These are phyloP conservation scores for Xylaria sp. DNA, from an alignment of 495 filamentous ascomycete species.

Conservation along the genomic window DNA sequence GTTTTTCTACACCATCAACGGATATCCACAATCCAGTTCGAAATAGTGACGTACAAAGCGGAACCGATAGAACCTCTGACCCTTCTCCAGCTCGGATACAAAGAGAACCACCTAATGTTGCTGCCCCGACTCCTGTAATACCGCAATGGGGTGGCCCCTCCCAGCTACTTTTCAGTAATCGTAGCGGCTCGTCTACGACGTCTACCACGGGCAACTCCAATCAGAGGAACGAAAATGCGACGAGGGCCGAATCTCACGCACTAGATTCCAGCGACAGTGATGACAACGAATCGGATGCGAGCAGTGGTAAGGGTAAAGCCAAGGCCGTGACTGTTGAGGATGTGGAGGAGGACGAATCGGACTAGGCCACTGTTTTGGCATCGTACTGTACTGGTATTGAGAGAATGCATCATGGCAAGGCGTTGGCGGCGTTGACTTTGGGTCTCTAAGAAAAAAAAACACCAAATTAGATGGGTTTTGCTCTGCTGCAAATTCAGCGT, in stretches of 20 bases:
- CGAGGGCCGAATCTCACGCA: slow-evolving; percentile 15
- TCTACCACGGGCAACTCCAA: slow-evolving; percentile 27
- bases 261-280: slow-evolving; percentile 29
- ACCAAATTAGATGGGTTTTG: slow-evolving; percentile 8
- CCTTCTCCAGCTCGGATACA: slow-evolving; percentile 22
- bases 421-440: slow-evolving; percentile 40
- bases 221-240: slow-evolving; percentile 23
- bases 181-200: slow-evolving; percentile 27
- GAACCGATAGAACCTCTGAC: neutral
- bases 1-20: neutral
- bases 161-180: slow-evolving; percentile 44
- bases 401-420: slow-evolving; percentile 43
- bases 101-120: slow-evolving; percentile 41
- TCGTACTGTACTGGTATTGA: slow-evolving; percentile 24
- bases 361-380: slow-evolving; percentile 24
- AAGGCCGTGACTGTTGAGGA: slow-evolving; percentile 52
- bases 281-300: slow-evolving; percentile 25
- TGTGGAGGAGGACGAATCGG: slow-evolving; percentile 42
- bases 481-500: slow-evolving; percentile 6
- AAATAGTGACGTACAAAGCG: slow-evolving; percentile 9
- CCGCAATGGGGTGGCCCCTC: slow-evolving; percentile 54
- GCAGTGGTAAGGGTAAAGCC: slow-evolving; percentile 44
- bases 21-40: slow-evolving; percentile 3
- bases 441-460: neutral
- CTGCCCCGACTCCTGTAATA: slow-evolving; percentile 47